A percentile compares a stretch with the other conserved stretches of the same genome.
phyloP scores from a whole-genome alignment of 495 filamentous ascomycete species.

The Lasiosphaeria hispida region DNA sequence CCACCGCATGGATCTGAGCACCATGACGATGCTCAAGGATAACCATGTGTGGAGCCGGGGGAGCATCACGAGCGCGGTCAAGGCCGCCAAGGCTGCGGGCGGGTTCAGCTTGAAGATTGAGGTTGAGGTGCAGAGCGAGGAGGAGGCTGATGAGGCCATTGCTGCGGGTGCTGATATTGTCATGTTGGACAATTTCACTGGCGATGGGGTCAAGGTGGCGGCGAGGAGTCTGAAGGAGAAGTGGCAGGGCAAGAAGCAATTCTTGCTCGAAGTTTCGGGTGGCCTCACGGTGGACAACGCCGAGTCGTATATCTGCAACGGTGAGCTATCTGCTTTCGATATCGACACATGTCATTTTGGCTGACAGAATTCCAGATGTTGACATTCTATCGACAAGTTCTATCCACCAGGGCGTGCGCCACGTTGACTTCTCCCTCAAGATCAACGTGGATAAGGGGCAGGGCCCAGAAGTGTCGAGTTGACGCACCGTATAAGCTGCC shows the following conservation, averaged over 20 bases:
- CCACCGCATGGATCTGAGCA: constrained; percentile 85
- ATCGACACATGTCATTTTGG: neutral
- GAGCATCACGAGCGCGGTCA: constrained; percentile 78
- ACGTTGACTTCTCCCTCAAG: constrained; percentile 96
- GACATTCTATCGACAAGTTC: constrained; percentile 94
- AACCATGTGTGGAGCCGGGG: constrained; percentile 92
- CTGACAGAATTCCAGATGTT: constrained; percentile 55
- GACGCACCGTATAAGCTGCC: neutral
- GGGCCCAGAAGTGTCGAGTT: constrained; percentile 27
- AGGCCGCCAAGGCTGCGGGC: constrained; percentile 75
- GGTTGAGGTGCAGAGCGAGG: constrained; percentile 86
- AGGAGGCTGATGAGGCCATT: constrained; percentile 87
- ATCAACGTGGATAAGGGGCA: constrained; percentile 49
- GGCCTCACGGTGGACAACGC: constrained; percentile 87
- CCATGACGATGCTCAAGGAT: constrained; percentile 98
- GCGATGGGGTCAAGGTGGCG: constrained; percentile 68
- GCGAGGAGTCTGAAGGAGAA: constrained; percentile 70
- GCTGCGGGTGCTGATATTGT: constrained; percentile 88
- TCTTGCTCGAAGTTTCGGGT: constrained; percentile 88
- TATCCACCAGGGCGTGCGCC: constrained; percentile 90
- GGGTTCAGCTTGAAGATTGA: constrained; percentile 93
- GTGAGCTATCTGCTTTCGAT: constrained; percentile 37
- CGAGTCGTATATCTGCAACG: constrained; percentile 70
- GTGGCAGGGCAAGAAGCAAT: constrained; percentile 65
- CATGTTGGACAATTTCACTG: constrained; percentile 94